A percentile compares a stretch with the other conserved stretches of the same genome.
phyloP scores from a whole-genome alignment of 169 alveolate species.

The Plasmodium knowlesi region DNA sequence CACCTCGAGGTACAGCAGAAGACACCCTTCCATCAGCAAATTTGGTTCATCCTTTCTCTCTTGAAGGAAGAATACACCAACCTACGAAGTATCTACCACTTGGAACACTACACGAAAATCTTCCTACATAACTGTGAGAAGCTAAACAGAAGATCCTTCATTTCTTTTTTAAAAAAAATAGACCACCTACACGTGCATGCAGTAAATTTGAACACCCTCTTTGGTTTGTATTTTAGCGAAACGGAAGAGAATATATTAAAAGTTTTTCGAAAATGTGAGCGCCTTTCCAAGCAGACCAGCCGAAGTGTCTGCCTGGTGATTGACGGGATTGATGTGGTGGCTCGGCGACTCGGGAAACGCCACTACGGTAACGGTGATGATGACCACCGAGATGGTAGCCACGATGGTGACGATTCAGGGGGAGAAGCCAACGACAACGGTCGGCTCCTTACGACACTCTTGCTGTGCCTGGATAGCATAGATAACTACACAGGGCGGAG shows the following conservation, averaged over 20 bases:
- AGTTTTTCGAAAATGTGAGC: slow-evolving; percentile 33
- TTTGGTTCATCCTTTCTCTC: slow-evolving; percentile 17
- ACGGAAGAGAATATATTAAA: slow-evolving; percentile 54
- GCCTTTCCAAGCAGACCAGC: neutral
- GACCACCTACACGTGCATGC: slow-evolving; percentile 11
- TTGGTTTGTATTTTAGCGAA: slow-evolving; percentile 66
- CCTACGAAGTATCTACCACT: slow-evolving; percentile 16
- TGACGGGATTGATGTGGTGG: slow-evolving; percentile 67
- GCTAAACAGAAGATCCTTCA: slow-evolving; percentile 11
- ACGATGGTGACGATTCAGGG: neutral
- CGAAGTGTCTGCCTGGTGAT: slow-evolving; percentile 19
- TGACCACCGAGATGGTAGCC: neutral
- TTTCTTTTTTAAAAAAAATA: neutral
- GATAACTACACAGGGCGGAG: slow-evolving; percentile 26
- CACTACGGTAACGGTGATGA: neutral
- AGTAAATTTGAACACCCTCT: slow-evolving; percentile 49
- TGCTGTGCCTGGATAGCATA: slow-evolving; percentile 55
- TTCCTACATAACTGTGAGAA: slow-evolving; percentile 71
- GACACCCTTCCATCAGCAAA: slow-evolving; percentile 5
- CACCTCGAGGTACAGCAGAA: neutral
- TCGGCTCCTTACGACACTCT: slow-evolving; percentile 29
- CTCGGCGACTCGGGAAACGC: neutral
- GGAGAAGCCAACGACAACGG: slow-evolving; percentile 14
- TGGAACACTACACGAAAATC: slow-evolving; percentile 49
- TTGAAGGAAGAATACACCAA: slow-evolving; percentile 20